Evolutionary conservation across 164 flowering plant species (phyloP).

Genomic region (Liquidambar formosana): DNA sequence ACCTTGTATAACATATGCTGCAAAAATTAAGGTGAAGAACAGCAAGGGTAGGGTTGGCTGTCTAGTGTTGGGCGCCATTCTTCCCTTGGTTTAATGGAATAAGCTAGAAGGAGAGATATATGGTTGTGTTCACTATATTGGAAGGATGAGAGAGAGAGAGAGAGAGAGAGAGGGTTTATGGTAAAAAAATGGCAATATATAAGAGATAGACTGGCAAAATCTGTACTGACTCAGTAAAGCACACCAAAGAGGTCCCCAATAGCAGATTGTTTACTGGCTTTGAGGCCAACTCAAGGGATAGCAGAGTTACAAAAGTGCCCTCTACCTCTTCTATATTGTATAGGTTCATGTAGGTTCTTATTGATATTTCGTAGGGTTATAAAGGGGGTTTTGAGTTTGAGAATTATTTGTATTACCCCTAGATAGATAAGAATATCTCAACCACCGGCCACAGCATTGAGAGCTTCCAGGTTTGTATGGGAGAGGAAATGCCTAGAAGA

Average conservation of each 20-base stretch:
- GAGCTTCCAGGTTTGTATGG: neutral
- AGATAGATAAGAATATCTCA: neutral
- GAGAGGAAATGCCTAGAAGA: too few species aligned
- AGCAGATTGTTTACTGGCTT: neutral
- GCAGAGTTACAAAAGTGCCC: neutral
- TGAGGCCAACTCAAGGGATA: neutral
- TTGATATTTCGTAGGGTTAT: constrained; percentile 3
- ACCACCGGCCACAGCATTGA: neutral
- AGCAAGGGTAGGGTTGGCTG: constrained; percentile 5
- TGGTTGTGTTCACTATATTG: neutral
- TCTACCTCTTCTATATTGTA: neutral
- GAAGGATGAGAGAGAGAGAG: constrained; percentile 4
- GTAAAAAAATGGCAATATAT: constrained; percentile 20
- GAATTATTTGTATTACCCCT: constrained; percentile 1
- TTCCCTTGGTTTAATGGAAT: neutral
- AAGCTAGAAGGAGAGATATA: neutral
- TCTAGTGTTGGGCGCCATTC: constrained; percentile 21
- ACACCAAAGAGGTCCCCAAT: constrained; percentile 14
- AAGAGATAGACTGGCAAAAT: constrained; percentile 15
- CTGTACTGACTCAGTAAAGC: constrained; percentile 6
- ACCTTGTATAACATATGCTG: constrained; percentile 24
- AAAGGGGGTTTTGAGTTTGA: neutral
- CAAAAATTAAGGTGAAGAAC: constrained; percentile 23
- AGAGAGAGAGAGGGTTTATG: constrained; percentile 13
- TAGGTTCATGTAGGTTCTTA: neutral